phyloP scores from a whole-genome alignment of 495 filamentous ascomycete species.

The Aspergillus sclerotioniger region DNA sequence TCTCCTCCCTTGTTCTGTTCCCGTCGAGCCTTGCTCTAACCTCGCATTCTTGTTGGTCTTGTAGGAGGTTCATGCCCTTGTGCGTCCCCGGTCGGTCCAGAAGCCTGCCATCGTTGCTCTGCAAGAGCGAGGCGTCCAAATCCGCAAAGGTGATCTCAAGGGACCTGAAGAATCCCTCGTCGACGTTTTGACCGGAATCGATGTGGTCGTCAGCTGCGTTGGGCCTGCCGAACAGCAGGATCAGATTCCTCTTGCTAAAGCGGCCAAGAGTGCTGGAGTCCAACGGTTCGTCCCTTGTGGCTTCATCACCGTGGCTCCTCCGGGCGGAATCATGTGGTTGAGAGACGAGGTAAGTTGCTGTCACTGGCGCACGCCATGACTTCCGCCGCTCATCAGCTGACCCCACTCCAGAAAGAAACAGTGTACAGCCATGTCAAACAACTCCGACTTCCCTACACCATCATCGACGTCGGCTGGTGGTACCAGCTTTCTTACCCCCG shows the following conservation, averaged over 20 bases:
- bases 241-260: conserved; percentile 53
- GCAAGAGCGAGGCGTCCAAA: conserved; percentile 44
- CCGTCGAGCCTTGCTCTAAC: conserved; percentile 2
- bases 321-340: conserved; percentile 47
- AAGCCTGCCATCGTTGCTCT: conserved; percentile 46
- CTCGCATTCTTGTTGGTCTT: background rate
- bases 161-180: conserved; percentile 46
- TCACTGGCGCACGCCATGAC: background rate
- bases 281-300: conserved; percentile 59
- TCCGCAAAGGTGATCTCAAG: conserved; percentile 47
- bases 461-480: conserved; percentile 63
- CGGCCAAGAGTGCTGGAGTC: conserved; percentile 54
- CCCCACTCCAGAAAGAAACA: conserved; percentile 46
- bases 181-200: conserved; percentile 44
- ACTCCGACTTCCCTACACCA: conserved; percentile 55
- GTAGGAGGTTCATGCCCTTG: conserved; percentile 50
- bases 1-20: conserved; percentile 1
- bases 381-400: background rate
- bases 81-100: conserved; percentile 46
- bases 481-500: conserved; percentile 52
- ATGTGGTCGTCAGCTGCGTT: conserved; percentile 55
- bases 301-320: conserved; percentile 49
- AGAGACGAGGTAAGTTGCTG: conserved; percentile 41
- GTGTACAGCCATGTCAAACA: conserved; percentile 55
- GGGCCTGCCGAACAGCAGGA: conserved; percentile 44